Conservation (phyloP, 306 rosid species). For the Prosopis cineraria region DNA sequence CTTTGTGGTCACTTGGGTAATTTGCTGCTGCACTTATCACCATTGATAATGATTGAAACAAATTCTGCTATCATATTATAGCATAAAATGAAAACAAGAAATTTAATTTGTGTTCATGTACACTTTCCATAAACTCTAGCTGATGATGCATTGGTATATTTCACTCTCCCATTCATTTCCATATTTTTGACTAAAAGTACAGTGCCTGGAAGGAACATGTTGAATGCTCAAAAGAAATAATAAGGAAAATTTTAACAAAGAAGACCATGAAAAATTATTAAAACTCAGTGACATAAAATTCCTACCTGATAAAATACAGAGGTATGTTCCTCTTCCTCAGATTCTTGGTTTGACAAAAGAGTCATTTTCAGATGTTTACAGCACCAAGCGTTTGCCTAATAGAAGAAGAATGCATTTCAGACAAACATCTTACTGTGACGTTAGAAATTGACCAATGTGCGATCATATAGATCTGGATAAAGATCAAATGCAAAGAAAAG, state of each 20-base stretch:
- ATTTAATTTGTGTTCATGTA: not conserved
- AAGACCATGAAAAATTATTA: conserved; percentile 6
- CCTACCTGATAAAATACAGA: conserved; percentile 75
- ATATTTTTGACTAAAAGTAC: not conserved
- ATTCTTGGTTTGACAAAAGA: conserved; percentile 76
- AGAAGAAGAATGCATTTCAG: conserved; percentile 13
- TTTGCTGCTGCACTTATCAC: not conserved
- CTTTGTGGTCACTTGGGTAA: not conserved
- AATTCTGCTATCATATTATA: not conserved
- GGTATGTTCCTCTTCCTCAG: conserved; percentile 82
- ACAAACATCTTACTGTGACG: not conserved
- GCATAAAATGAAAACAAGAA: not conserved
- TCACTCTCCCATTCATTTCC: not conserved
- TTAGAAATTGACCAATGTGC: conserved; percentile 4
- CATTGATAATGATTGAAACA: not conserved
- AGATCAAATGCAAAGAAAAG: conserved; percentile 4
- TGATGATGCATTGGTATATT: not conserved
- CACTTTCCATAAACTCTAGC: not conserved
- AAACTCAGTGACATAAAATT: conserved; percentile 22
- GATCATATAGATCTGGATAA: not conserved
- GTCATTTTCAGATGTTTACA: conserved; percentile 87
- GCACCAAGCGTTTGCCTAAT: conserved; percentile 82
- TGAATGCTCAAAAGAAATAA: not conserved
- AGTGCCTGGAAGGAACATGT: not conserved
- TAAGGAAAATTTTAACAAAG: not conserved